phyloP scores from a whole-genome alignment of 805 yeast genomes.

The Metschnikowia koreensis region DNA sequence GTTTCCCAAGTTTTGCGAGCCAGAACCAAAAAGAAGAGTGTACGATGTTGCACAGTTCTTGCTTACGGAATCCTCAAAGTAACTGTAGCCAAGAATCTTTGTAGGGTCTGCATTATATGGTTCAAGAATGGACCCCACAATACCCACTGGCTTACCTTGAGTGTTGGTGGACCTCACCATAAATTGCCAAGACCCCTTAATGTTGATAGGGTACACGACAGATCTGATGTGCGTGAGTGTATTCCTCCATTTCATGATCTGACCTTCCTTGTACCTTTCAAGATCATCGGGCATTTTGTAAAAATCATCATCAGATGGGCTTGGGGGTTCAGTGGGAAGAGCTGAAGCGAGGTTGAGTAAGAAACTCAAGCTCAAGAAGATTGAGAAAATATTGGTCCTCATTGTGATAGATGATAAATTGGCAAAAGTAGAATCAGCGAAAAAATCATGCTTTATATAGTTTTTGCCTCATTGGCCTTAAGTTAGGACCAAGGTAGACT shows the following conservation, averaged over 20 bases:
- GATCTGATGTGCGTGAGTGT: constrained; percentile 10
- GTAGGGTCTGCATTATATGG: constrained; percentile 24
- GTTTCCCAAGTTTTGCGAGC: constrained; percentile 9
- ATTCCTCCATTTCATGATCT: constrained; percentile 7
- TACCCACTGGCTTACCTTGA: constrained; percentile 20
- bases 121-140: constrained; percentile 22
- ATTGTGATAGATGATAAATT: no score
- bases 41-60: constrained; percentile 23
- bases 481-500: no score
- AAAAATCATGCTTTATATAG: no score
- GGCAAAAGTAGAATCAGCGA: no score
- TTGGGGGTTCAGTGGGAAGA: neutral
- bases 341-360: constrained; percentile 2
- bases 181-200: constrained; percentile 20
- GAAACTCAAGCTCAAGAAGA: neutral
- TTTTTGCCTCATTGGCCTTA: no score
- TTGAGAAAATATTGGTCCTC: neutral
- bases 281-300: constrained; percentile 9
- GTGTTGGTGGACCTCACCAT: constrained; percentile 22
- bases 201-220: constrained; percentile 4
- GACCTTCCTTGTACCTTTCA: constrained; percentile 8
- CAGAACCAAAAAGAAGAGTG: constrained; percentile 16
- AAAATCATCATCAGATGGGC: constrained; percentile 8
- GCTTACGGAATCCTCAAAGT: constrained; percentile 21
- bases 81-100: constrained; percentile 22